A percentile compares a stretch with the other conserved stretches of the same genome.
Evolutionary conservation across 2,329 filamentous ascomycete species (phyloP).

Genomic region (Emydomyces testavorans): DNA sequence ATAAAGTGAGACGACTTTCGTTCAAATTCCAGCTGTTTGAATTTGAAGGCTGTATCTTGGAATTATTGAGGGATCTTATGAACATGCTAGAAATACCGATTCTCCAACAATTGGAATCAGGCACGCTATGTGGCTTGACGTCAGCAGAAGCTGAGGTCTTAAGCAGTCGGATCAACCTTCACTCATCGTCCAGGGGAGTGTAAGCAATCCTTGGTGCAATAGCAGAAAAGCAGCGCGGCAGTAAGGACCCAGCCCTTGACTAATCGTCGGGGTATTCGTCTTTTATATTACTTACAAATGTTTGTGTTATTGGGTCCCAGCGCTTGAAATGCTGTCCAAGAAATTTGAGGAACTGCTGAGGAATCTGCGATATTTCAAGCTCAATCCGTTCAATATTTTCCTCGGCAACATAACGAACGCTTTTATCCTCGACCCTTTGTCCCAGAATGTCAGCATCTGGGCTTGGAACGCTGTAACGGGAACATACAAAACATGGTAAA

Average conservation of each 20-base stretch:
- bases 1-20: constrained; percentile 23
- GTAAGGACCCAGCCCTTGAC: background rate
- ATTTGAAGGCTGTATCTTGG: constrained; percentile 33
- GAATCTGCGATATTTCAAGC: constrained; percentile 42
- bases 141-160: constrained; percentile 30
- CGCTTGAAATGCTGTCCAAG: constrained; percentile 83
- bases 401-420: constrained; percentile 63
- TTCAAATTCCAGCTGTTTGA: constrained; percentile 23
- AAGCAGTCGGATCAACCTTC: constrained; percentile 21
- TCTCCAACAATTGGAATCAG: constrained; percentile 42
- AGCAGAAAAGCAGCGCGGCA: too few species aligned
- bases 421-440: constrained; percentile 53
- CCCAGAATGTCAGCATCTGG: constrained; percentile 17
- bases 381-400: constrained; percentile 62
- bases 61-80: constrained; percentile 36
- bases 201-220: too few species aligned
- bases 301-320: constrained; percentile 55
- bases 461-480: background rate
- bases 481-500: constrained; percentile 78
- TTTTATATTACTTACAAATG: constrained; percentile 70
- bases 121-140: constrained; percentile 33
- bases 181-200: background rate
- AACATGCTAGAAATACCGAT: constrained; percentile 37
- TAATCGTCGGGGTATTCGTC: constrained; percentile 83
- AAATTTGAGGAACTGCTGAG: constrained; percentile 45